Conservation (phyloP, 805 yeast species). For the Metschnikowia koreensis region DNA sequence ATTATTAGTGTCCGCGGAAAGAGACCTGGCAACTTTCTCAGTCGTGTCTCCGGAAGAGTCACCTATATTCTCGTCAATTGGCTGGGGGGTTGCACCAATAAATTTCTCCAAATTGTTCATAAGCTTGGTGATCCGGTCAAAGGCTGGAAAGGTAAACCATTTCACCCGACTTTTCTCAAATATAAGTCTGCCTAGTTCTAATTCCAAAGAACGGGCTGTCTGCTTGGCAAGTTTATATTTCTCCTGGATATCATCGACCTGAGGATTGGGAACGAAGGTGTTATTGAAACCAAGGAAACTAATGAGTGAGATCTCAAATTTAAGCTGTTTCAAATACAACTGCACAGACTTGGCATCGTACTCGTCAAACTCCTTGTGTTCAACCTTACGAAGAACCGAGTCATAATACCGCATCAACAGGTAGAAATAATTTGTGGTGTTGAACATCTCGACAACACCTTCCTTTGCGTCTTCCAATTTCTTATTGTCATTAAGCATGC, state of each 20-base stretch:
- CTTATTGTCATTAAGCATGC: background rate
- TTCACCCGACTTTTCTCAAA: conserved; percentile 7
- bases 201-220: background rate
- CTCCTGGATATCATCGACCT: background rate
- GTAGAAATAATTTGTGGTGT: conserved; percentile 8
- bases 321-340: conserved; percentile 4
- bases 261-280: background rate
- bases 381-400: background rate
- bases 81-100: conserved; percentile 7
- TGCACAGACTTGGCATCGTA: conserved; percentile 6
- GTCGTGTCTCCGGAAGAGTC: no score
- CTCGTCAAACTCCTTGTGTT: conserved; percentile 2
- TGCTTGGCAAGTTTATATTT: background rate
- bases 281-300: conserved; percentile 2
- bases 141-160: conserved; percentile 1
- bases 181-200: conserved; percentile 1
- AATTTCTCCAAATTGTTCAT: background rate
- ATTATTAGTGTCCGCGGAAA: no score
- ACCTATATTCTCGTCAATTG: no score
- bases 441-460: conserved; percentile 6
- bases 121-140: background rate
- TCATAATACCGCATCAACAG: conserved; percentile 9
- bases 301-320: conserved; percentile 7
- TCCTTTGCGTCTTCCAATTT: background rate
- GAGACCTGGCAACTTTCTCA: no score